phyloP scores from a whole-genome alignment of 2,329 filamentous ascomycete species.

The Paraphaeosphaeria minitans region DNA sequence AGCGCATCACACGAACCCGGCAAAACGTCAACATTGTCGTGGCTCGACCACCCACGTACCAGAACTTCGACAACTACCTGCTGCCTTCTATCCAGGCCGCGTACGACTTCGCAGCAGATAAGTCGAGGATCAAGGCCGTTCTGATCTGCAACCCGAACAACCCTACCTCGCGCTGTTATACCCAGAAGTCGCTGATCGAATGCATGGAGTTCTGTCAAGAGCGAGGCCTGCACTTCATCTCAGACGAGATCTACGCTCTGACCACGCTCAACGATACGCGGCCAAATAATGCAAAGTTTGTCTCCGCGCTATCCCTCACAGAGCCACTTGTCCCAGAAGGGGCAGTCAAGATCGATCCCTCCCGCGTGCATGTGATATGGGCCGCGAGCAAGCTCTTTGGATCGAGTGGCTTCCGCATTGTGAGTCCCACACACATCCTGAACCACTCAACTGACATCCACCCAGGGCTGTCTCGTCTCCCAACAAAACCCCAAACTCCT shows the following conservation, averaged over 20 bases:
- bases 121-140: conserved; percentile 38
- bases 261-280: conserved; percentile 17
- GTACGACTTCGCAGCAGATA: conserved; percentile 35
- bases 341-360: conserved; percentile 40
- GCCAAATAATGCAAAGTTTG: conserved; percentile 22
- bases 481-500: conserved; percentile 36
- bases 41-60: conserved; percentile 35
- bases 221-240: conserved; percentile 34
- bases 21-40: conserved; percentile 33
- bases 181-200: conserved; percentile 30
- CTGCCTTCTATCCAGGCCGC: conserved; percentile 37
- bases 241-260: conserved; percentile 34
- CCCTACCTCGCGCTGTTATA: conserved; percentile 34
- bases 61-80: conserved; percentile 39
- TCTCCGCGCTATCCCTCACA: conserved; percentile 32
- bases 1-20: conserved; percentile 23
- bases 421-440: conserved; percentile 16
- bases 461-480: conserved; percentile 38
- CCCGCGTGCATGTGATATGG: conserved; percentile 39
- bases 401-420: conserved; percentile 33
- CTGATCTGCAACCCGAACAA: conserved; percentile 38
- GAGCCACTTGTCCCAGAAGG: conserved; percentile 35
- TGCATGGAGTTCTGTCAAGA: conserved; percentile 43
- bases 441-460: neutral
- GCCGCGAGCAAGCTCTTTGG: conserved; percentile 39